phyloP scores from a whole-genome alignment of 768 basidiomycete species.

The Gloeophyllum trabeum region DNA sequence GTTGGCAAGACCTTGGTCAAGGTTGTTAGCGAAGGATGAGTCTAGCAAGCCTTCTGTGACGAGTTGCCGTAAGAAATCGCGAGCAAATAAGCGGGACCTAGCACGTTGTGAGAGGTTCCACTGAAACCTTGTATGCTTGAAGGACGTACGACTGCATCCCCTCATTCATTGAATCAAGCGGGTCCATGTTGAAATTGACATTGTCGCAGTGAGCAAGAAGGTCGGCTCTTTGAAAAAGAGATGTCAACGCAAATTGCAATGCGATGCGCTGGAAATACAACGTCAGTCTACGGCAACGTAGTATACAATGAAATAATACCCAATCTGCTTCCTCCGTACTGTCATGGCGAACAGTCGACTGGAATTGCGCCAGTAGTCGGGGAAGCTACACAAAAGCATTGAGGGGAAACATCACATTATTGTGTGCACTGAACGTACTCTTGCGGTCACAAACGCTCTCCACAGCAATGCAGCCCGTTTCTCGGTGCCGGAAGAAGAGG shows the following conservation, averaged over 20 bases:
- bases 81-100: slow-evolving; percentile 13
- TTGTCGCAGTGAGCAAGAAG: slow-evolving; percentile 42
- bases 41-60: slow-evolving; percentile 44
- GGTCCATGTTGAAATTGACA: neutral
- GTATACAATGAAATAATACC: slow-evolving; percentile 25
- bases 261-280: slow-evolving; percentile 19
- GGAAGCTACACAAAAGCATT: slow-evolving; percentile 38
- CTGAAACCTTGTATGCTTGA: neutral
- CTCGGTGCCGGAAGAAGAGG: slow-evolving; percentile 18
- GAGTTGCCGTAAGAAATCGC: slow-evolving; percentile 47
- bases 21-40: slow-evolving; percentile 32
- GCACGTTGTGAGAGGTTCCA: neutral
- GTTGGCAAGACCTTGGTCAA: slow-evolving; percentile 39
- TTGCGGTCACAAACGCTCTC: slow-evolving; percentile 62
- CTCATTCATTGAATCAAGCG: neutral
- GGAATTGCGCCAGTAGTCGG: slow-evolving; percentile 41
- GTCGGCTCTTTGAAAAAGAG: slow-evolving; percentile 39
- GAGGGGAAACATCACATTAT: slow-evolving; percentile 1
- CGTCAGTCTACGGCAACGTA: neutral
- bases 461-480: slow-evolving; percentile 34
- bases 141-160: neutral
- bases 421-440: slow-evolving; percentile 32
- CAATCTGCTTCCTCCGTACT: slow-evolving; percentile 42
- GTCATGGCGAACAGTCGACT: slow-evolving; percentile 40
- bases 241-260: slow-evolving; percentile 38